These are phyloP conservation scores for Aspergillus fischeri DNA, from an alignment of 2,329 filamentous ascomycete genomes.

Conservation along the genomic window DNA sequence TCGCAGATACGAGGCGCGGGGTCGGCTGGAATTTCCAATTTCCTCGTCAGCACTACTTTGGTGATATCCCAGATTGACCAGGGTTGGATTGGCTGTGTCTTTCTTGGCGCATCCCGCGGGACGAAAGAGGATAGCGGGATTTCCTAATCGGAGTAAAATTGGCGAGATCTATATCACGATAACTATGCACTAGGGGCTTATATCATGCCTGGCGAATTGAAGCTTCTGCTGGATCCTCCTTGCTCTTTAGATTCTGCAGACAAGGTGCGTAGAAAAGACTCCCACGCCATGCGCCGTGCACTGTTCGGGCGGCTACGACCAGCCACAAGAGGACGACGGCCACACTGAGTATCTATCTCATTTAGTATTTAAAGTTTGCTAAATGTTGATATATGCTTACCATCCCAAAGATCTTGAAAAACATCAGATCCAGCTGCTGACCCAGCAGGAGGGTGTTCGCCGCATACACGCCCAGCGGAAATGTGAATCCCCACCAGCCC, in stretches of 20 bases:
- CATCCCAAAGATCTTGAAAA: conserved; percentile 53
- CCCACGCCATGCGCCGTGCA: conserved; percentile 42
- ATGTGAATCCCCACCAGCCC: conserved; percentile 58
- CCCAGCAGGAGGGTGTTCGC: conserved; percentile 38
- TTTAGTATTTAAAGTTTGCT: background rate
- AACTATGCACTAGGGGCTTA: background rate
- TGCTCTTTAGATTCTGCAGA: conserved; percentile 33
- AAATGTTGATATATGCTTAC: conserved; percentile 12
- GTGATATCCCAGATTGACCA: background rate
- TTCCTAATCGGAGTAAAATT: background rate
- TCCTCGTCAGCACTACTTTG: background rate
- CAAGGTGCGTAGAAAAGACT: conserved; percentile 50
- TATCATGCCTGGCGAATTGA: conserved; percentile 2
- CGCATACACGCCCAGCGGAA: conserved; percentile 51
- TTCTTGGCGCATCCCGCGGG: background rate
- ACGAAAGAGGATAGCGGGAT: background rate
- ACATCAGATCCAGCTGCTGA: conserved; percentile 46
- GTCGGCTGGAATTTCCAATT: background rate
- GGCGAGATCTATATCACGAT: background rate
- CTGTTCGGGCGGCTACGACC: conserved; percentile 45
- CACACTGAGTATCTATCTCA: conserved; percentile 41
- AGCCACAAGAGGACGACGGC: conserved; percentile 50
- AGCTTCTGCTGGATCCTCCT: conserved; percentile 7
- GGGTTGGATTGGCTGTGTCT: background rate
- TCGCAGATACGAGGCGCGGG: background rate